Evolutionary conservation across 495 filamentous ascomycete genomes (phyloP).

Genomic region (Copromyces sp.): DNA sequence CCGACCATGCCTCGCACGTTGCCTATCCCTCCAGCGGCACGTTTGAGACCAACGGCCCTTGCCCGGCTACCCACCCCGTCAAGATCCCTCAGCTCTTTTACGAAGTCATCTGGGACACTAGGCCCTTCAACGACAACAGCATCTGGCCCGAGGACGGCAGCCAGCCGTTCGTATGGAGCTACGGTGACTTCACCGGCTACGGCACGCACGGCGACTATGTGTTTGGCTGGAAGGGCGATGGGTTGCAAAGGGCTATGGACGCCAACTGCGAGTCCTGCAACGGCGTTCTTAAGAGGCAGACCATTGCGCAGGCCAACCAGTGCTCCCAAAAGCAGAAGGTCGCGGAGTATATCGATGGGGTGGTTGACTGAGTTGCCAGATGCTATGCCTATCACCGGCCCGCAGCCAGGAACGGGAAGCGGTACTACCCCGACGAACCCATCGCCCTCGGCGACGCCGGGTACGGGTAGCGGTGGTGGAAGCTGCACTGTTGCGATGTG

Average conservation of each 20-base stretch:
- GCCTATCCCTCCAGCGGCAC: slow-evolving; percentile 26
- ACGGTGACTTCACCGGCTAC: slow-evolving; percentile 30
- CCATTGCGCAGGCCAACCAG: slow-evolving; percentile 28
- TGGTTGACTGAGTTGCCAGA: slow-evolving; percentile 16
- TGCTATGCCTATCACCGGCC: slow-evolving; percentile 3
- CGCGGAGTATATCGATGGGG: slow-evolving; percentile 29
- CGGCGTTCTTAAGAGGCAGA: slow-evolving; percentile 29
- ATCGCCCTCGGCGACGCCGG: slow-evolving; percentile 6
- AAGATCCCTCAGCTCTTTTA: slow-evolving; percentile 28
- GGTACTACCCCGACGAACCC: slow-evolving; percentile 1
- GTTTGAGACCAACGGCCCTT: slow-evolving; percentile 21
- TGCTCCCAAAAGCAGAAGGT: slow-evolving; percentile 24
- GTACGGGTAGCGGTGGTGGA: slow-evolving; percentile 6
- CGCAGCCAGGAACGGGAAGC: slow-evolving; percentile 9
- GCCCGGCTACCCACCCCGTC: slow-evolving; percentile 25
- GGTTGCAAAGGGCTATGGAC: slow-evolving; percentile 31
- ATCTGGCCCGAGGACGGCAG: slow-evolving; percentile 32
- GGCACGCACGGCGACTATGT: slow-evolving; percentile 33
- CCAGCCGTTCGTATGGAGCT: slow-evolving; percentile 36
- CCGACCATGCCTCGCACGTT: slow-evolving; percentile 32
- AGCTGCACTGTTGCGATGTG: slow-evolving; percentile 21
- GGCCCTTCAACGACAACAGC: slow-evolving; percentile 25
- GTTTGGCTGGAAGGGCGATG: slow-evolving; percentile 33
- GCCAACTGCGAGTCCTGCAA: slow-evolving; percentile 27
- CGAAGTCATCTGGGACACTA: slow-evolving; percentile 36